phyloP scores from a whole-genome alignment of 192 early-diverging fungal species.

The Ambispora gerdemannii region DNA sequence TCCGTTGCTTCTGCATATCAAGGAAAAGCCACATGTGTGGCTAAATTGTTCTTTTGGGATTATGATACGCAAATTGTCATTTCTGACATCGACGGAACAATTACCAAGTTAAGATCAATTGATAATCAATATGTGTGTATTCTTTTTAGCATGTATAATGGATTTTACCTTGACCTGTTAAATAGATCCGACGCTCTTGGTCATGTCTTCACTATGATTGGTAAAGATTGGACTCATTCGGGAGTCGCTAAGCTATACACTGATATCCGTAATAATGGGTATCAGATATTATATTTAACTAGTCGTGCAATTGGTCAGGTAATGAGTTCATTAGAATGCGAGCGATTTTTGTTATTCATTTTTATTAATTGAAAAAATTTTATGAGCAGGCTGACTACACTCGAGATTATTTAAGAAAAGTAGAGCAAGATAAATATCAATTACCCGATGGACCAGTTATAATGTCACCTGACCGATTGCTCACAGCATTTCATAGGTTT shows the following conservation, averaged over 20 bases:
- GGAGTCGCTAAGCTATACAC: conserved; percentile 97
- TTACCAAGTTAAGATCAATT: conserved; percentile 82
- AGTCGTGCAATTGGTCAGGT: conserved; percentile 93
- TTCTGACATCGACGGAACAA: conserved; percentile 98
- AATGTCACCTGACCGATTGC: conserved; percentile 91
- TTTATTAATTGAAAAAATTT: background rate
- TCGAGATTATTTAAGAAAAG: conserved; percentile 84
- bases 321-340: background rate
- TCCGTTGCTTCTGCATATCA: conserved; percentile 76
- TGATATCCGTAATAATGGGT: conserved; percentile 90
- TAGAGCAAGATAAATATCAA: conserved; percentile 83
- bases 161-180: no score
- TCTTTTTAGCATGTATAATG: no score
- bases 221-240: conserved; percentile 96
- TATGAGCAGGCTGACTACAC: conserved; percentile 69
- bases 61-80: conserved; percentile 85
- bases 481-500: conserved; percentile 81
- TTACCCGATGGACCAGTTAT: conserved; percentile 94
- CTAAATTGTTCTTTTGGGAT: conserved; percentile 88
- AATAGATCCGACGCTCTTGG: conserved; percentile 82
- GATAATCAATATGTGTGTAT: no score
- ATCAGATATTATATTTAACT: conserved; percentile 93
- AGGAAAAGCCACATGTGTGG: conserved; percentile 71
- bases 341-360: no score
- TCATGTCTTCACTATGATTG: conserved; percentile 95